These are phyloP conservation scores for Solanum boliviense DNA, from an alignment of 257 asterid species.

Conservation along the genomic window DNA sequence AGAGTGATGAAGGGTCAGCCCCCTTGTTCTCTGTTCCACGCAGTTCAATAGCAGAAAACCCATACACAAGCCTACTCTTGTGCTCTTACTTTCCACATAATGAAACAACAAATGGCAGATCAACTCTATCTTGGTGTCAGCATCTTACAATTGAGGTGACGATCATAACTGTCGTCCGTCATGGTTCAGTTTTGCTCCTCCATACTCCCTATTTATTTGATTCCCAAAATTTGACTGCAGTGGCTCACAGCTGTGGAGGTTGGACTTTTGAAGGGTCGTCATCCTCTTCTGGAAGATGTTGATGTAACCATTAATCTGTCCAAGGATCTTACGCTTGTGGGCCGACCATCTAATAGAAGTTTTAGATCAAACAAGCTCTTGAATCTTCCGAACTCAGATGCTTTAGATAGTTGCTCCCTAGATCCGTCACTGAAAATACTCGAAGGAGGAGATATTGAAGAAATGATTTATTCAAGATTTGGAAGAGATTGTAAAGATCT, in stretches of 20 bases:
- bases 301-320: constrained; percentile 70
- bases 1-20: constrained; percentile 66
- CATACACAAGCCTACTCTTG: constrained; percentile 77
- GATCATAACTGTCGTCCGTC: background rate
- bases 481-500: constrained; percentile 9
- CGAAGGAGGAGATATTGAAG: constrained; percentile 15
- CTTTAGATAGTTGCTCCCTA: constrained; percentile 13
- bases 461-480: constrained; percentile 18
- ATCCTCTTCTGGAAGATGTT: constrained; percentile 80
- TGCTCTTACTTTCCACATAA: constrained; percentile 48
- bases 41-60: constrained; percentile 70
- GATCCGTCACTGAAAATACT: constrained; percentile 20
- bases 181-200: background rate
- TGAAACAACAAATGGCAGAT: constrained; percentile 20
- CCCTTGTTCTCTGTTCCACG: constrained; percentile 84
- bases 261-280: constrained; percentile 94
- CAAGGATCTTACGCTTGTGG: constrained; percentile 39
- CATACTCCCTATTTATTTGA: background rate
- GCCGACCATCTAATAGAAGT: constrained; percentile 20
- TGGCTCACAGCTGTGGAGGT: constrained; percentile 96
- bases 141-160: constrained; percentile 75
- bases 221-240: constrained; percentile 28
- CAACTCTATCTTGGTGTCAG: constrained; percentile 60
- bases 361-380: constrained; percentile 23
- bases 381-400: constrained; percentile 20